Conservation (phyloP, 768 basidiomycete species). For the Kwoniella bestiolae region DNA sequence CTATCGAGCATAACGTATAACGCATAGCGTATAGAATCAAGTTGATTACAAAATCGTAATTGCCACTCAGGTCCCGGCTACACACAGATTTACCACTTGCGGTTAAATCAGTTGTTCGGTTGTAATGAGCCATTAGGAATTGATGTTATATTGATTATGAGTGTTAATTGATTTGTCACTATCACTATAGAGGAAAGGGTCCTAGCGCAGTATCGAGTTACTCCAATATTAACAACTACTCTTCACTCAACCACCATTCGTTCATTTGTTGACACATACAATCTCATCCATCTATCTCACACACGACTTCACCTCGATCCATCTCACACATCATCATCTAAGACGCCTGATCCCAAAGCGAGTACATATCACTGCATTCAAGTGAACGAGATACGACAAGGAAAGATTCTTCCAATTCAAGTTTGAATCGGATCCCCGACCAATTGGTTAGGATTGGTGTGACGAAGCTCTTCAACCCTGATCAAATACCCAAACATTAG, state of each 20-base stretch:
- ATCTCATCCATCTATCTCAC: neutral
- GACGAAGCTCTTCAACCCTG: neutral
- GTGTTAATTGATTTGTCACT: slow-evolving; percentile 1
- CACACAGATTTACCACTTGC: neutral
- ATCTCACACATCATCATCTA: too few species aligned
- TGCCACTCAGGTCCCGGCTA: neutral
- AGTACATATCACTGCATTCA: too few species aligned
- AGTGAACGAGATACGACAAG: neutral
- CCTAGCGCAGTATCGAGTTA: too few species aligned
- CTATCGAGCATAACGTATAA: too few species aligned
- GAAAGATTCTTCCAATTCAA: too few species aligned
- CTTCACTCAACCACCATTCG: neutral
- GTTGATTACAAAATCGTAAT: too few species aligned
- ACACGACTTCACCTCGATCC: neutral
- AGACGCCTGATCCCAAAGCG: too few species aligned
- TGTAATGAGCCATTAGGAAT: neutral
- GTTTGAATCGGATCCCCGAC: neutral
- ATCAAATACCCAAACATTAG: slow-evolving; percentile 1
- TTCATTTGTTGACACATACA: too few species aligned
- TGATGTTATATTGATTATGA: neutral
- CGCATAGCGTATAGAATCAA: too few species aligned
- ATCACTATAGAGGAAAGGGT: neutral
- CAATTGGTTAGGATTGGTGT: too few species aligned
- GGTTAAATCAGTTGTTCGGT: neutral
- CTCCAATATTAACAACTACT: neutral